Percentiles rank a stretch among this genome's conserved stretches.
phyloP scores from a whole-genome alignment of 1,284 basidiomycete species.

The Paramarasmius palmivorus region DNA sequence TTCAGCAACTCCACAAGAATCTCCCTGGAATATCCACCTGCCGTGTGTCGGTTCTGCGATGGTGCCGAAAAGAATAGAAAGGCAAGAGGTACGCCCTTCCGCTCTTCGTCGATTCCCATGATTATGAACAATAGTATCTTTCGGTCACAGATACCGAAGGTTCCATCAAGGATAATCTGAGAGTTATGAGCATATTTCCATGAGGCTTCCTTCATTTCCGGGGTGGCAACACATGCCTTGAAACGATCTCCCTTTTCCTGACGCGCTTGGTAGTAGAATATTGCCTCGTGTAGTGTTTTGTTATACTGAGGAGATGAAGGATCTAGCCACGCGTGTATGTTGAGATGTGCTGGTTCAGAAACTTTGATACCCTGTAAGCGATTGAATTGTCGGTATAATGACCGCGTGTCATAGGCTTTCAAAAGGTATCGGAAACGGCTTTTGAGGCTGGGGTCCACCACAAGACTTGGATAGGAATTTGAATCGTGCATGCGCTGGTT shows the following conservation, averaged over 20 bases:
- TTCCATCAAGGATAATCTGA: slow-evolving; percentile 18
- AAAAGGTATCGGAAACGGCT: too few species aligned
- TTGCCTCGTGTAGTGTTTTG: not conserved
- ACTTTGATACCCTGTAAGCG: too few species aligned
- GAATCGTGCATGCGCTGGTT: too few species aligned
- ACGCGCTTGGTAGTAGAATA: slow-evolving; percentile 12
- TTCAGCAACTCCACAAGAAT: slow-evolving; percentile 20
- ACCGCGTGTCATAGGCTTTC: too few species aligned
- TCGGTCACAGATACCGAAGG: slow-evolving; percentile 22
- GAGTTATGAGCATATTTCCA: slow-evolving; percentile 20
- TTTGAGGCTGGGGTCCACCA: too few species aligned
- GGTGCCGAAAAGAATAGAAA: slow-evolving; percentile 25
- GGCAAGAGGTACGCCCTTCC: slow-evolving; percentile 22
- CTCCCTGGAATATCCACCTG: slow-evolving; percentile 19
- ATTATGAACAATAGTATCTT: slow-evolving; percentile 23
- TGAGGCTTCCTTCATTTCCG: slow-evolving; percentile 22
- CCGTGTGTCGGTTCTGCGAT: slow-evolving; percentile 16
- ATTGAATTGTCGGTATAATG: too few species aligned
- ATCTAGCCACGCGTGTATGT: too few species aligned
- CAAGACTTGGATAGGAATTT: too few species aligned
- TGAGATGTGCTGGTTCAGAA: too few species aligned
- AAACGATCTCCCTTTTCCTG: slow-evolving; percentile 13
- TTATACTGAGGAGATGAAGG: too few species aligned
- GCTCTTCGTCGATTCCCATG: slow-evolving; percentile 21
- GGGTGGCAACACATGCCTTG: slow-evolving; percentile 15